These are phyloP conservation scores for Cladosporium colombiae DNA, from an alignment of 2,329 filamentous ascomycete genomes.

Conservation along the genomic window DNA sequence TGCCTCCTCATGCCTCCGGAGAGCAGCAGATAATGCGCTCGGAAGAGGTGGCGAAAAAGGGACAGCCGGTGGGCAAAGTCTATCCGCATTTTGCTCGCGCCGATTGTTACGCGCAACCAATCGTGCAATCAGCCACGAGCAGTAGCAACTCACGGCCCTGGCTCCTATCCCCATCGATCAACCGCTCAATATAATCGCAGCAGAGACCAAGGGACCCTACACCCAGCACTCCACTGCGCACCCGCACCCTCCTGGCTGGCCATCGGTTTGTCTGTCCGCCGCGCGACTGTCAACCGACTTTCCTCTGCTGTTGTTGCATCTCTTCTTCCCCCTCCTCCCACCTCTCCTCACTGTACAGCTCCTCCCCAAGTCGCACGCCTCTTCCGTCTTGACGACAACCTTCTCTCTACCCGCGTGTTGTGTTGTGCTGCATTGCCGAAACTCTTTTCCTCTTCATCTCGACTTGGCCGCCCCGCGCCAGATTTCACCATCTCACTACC, in stretches of 20 bases:
- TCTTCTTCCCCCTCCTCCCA: neutral
- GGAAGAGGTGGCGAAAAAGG: neutral
- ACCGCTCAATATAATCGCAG: constrained; percentile 1
- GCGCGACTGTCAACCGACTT: neutral
- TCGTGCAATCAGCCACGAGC: neutral
- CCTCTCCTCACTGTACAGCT: too few relatives aligned
- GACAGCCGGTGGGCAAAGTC: neutral
- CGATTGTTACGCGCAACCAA: neutral
- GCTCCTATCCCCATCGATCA: constrained; percentile 12
- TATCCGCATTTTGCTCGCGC: neutral
- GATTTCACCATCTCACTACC: neutral
- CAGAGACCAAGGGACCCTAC: neutral
- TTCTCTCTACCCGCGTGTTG: constrained; percentile 2
- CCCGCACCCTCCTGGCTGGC: too few relatives aligned
- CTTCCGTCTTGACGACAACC: constrained; percentile 4
- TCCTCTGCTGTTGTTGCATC: neutral
- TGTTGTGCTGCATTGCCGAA: neutral
- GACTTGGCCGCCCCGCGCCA: neutral
- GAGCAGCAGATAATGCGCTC: neutral
- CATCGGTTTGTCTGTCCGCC: neutral
- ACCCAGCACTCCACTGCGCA: neutral
- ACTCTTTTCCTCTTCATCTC: neutral
- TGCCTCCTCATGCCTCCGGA: neutral
- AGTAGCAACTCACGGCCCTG: constrained; percentile 7
- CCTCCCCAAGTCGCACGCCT: neutral